Base-by-base conservation (phyloP, 768 basidiomycete genomes). In the Epithele typhae region DNA sequence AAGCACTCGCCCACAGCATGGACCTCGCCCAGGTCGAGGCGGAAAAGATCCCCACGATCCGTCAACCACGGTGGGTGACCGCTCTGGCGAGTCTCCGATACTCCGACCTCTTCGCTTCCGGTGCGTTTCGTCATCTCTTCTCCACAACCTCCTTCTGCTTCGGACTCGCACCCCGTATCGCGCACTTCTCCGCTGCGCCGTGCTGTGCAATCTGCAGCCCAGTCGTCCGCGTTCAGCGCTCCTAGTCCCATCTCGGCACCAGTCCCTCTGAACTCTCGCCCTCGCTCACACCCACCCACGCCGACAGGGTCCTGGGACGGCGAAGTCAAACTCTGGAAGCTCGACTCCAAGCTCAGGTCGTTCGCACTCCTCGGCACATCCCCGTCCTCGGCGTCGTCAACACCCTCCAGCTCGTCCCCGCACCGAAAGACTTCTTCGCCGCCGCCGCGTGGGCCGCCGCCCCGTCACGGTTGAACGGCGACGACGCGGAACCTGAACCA, bases 291-390 rank as follows among this genome's bases (percentile, higher is more conserved):
- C 43, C 5, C 17, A 2, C n/a, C 17, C 18, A 37, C 18, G 11
- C 8, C 17, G 21, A 3, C 51, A 96, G 93, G 95, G 25, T 98
- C 96, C 10, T 98, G 90, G 86, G 92, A 96, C 52, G 92, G 92
- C 37, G 63, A 75, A 39, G 79, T 98, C 58, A 86, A 88, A 40
- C 70, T 99, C 63, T 99, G 96, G 95, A 84, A 89, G 59, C 72
- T 99, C 25, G 87, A 93, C 52, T 57, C 79, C 1, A 85, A 81
- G 53, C 66, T 94, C 12, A 86, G 81, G 58, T 84, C 84, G 0
- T 95, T 99, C 65, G 65, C 78, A 11, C 77, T 77, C 2, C 59
- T 83, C 11, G 83, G 82, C 12, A 78, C 73, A 65, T 94, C 17
- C 68, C 81, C 1, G 82, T 79, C 0, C 76, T 73, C 0, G 96